Base-by-base conservation (phyloP, 2,329 filamentous ascomycete genomes). In the Fusarium metavorans region DNA sequence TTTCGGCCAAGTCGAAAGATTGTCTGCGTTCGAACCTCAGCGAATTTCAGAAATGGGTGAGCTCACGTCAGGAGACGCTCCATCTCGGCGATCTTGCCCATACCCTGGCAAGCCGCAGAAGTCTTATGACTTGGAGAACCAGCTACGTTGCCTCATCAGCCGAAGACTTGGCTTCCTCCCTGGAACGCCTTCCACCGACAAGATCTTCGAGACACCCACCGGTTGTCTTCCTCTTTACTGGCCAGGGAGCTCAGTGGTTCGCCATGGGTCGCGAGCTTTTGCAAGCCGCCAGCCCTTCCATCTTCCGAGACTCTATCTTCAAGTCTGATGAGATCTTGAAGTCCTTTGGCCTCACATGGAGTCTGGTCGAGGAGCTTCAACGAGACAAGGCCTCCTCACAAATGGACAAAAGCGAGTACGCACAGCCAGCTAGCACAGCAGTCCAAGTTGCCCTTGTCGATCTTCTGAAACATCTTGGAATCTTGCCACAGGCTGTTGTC, bases 401-500 rank as follows among this genome's bases (percentile, higher is more conserved):
- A 18, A 58, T 73, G 0, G 65, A 45, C 3, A 54, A 73, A 8
- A 57, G 61, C 3, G 45, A 50, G 8, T 68, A 63, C 6, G 66
- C 65, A 1, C 72, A 73, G 9, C 65, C 71, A 27, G 27, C 63
- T 5, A 64, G 39, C 11, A 73, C 68, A 1, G 72, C 72, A 8
- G 32, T 75, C 2, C 72, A 75, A 2, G 62, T 73, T 5, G 71
- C 65, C 20, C 37, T 73, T 0, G 70, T 75, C 3, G 70, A 73
- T 20, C 43, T 75, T 5, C 39, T 74, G 2, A 62, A 20, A 1
- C 14, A 30, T 11, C 63, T 61, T 18, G 78, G 80, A 3, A 71
- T 86, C 23, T 35, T 25, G 2, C 81, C 81, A 0, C 23, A 64
- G 6, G 76, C 74, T 5, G 78, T 83, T 0, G 73, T 81, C 0